Base-by-base conservation (phyloP, 2,329 filamentous ascomycete genomes). In the Stemphylium beticola region DNA sequence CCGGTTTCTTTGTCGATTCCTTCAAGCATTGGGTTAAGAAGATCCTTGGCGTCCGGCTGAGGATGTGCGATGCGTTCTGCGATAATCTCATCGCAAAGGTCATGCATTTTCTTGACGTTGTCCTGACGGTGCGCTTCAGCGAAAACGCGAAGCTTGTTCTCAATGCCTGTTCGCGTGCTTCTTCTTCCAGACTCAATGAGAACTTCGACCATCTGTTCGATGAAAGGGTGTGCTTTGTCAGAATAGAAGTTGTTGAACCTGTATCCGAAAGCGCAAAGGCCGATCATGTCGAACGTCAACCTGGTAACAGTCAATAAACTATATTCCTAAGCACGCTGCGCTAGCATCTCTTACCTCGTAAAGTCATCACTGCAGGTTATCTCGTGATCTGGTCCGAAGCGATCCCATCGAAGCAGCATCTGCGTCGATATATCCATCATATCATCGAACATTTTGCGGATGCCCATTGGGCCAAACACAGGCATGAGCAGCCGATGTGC, bases 241-340 rank as follows among this genome's bases (percentile, higher is more conserved):
- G 46, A 29, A 11, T 54, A 54, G 40, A 54, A 54, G 20, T 54
- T 54, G 40, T 54, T 54, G 46, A 54, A 54, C 15, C 51, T 38
- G 24, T 54, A 50, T n/a, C 51, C 51, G n/a, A 54, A 54, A 10
- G 46, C 51, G 29, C 51, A 54, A 1, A 54, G 24, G 5, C 51
- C 51, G 36, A 54, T 54, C 51, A 54, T 45, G 14, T 54, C 51
- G 12, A 54, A 54, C 1, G 51, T 50, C 12, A 54, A 12, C 5
- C 51, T 54, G 7, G 39, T 22, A 10, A 15, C 18, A 17, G 20
- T 49, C 11, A 41, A 29, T 18, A 3, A 34, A 1, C 4, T 17
- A 14, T 2, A 20, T 3, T 3, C 22, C 22, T 14, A 2, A 4
- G 14, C 22, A 20, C 22, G 20, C n/a, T 14, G n/a, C 18, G 6